phyloP scores from a whole-genome alignment of 352 stramenopile genomes.

The Pythium phragmiticola region DNA sequence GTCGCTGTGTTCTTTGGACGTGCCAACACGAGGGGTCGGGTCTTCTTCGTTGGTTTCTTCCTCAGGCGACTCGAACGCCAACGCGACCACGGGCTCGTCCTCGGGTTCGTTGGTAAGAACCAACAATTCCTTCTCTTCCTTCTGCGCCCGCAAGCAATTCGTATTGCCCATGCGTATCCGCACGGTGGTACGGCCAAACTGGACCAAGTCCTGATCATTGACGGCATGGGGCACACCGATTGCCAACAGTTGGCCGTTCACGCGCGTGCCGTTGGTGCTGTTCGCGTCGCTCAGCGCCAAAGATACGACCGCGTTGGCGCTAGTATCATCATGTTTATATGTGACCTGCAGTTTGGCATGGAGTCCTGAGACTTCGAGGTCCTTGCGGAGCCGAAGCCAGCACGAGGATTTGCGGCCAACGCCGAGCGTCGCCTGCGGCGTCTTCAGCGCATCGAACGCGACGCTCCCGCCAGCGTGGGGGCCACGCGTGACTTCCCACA shows the following conservation, averaged over 20 bases:
- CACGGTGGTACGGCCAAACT: slow-evolving; percentile 32
- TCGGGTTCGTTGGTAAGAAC: slow-evolving; percentile 1
- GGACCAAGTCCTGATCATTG: slow-evolving; percentile 39
- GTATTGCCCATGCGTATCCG: slow-evolving; percentile 18
- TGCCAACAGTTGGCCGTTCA: slow-evolving; percentile 40
- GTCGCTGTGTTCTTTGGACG: slow-evolving; percentile 4
- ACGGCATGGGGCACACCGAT: slow-evolving; percentile 31
- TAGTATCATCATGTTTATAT: neutral
- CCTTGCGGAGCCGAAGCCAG: slow-evolving; percentile 44
- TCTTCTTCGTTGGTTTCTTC: neutral
- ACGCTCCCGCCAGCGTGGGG: slow-evolving; percentile 22
- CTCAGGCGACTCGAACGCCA: neutral
- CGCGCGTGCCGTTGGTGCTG: slow-evolving; percentile 60
- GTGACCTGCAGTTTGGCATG: slow-evolving; percentile 46
- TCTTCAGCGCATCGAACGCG: slow-evolving; percentile 2
- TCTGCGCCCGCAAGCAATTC: slow-evolving; percentile 1
- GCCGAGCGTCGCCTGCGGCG: slow-evolving; percentile 19
- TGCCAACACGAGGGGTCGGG: neutral
- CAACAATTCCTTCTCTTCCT: neutral
- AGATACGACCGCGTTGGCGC: neutral
- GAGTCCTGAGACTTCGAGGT: slow-evolving; percentile 60
- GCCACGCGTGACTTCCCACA: slow-evolving; percentile 26
- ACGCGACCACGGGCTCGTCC: neutral
- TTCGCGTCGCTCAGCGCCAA: slow-evolving; percentile 33
- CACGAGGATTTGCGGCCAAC: slow-evolving; percentile 51